phyloP scores from a whole-genome alignment of 23 red algal species.

The Gracilaria domingensis region DNA sequence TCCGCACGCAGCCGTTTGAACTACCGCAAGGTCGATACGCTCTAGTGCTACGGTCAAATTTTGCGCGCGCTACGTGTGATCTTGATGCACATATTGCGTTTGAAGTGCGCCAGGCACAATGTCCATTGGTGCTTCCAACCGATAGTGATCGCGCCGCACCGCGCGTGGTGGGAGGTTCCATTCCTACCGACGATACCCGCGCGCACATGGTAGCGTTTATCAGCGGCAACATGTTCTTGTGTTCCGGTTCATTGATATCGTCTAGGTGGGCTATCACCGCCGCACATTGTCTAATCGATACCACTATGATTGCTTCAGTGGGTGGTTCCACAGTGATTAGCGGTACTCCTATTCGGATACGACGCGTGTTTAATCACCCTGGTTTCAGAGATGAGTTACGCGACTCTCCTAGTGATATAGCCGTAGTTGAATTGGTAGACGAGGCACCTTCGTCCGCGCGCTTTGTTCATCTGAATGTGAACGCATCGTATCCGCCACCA shows the following conservation, averaged over 20 bases:
- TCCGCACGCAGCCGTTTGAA: neutral
- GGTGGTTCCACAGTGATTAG: conserved; percentile 1
- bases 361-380: conserved; percentile 22
- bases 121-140: conserved; percentile 17
- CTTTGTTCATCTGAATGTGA: conserved; percentile 50
- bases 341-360: neutral
- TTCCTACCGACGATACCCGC: conserved; percentile 14
- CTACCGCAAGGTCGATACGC: conserved; percentile 8
- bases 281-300: conserved; percentile 60
- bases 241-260: conserved; percentile 66
- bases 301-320: conserved; percentile 16
- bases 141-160: neutral
- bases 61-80: neutral
- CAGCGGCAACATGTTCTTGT: conserved; percentile 25
- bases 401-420: conserved; percentile 58
- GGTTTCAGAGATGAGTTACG: neutral
- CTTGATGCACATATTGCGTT: neutral
- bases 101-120: neutral
- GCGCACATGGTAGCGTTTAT: conserved; percentile 66
- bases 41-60: conserved; percentile 1
- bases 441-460: conserved; percentile 11
- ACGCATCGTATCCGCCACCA: conserved; percentile 15
- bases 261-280: conserved; percentile 58
- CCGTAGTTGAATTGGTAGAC: conserved; percentile 18
- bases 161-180: conserved; percentile 51